Conservation (phyloP, 768 basidiomycete species). For the Auriculariales sp. region DNA sequence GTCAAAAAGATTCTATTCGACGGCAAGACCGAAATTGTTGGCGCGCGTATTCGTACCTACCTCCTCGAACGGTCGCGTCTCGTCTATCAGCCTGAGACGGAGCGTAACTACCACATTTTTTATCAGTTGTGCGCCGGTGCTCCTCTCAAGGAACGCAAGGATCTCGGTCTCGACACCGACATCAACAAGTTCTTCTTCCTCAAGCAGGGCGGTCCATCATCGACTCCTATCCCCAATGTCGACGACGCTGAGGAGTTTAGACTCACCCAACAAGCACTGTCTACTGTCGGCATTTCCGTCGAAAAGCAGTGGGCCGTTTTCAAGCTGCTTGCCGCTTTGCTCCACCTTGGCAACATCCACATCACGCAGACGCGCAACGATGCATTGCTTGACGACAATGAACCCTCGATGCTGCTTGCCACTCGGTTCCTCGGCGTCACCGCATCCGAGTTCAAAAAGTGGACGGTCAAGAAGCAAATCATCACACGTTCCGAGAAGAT, state of each 20-base stretch:
- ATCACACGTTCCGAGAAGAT: slow-evolving; percentile 93
- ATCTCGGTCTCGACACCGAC: slow-evolving; percentile 78
- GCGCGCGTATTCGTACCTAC: slow-evolving; percentile 97
- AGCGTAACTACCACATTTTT: slow-evolving; percentile 99
- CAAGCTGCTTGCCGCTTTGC: slow-evolving; percentile 76
- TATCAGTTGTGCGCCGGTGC: slow-evolving; percentile 98
- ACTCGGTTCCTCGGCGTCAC: slow-evolving; percentile 86
- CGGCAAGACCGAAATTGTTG: slow-evolving; percentile 89
- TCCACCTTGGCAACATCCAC: slow-evolving; percentile 97
- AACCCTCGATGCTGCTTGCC: slow-evolving; percentile 63
- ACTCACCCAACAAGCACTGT: slow-evolving; percentile 83
- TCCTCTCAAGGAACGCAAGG: slow-evolving; percentile 88
- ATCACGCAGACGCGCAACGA: slow-evolving; percentile 71
- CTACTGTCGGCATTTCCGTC: slow-evolving; percentile 92
- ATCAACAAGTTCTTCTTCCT: slow-evolving; percentile 81
- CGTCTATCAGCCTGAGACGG: slow-evolving; percentile 91
- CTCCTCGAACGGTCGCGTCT: slow-evolving; percentile 93
- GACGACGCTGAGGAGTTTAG: slow-evolving; percentile 96
- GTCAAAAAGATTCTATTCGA: slow-evolving; percentile 80
- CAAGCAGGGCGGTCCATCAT: slow-evolving; percentile 80
- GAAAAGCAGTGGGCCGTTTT: slow-evolving; percentile 99
- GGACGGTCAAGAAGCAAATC: slow-evolving; percentile 97
- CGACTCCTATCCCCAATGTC: slow-evolving; percentile 79
- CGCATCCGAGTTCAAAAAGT: slow-evolving; percentile 89
- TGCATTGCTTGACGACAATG: slow-evolving; percentile 69